These are phyloP conservation scores for Gomphus bonarii DNA, from an alignment of 1,284 basidiomycete species.

Conservation along the genomic window DNA sequence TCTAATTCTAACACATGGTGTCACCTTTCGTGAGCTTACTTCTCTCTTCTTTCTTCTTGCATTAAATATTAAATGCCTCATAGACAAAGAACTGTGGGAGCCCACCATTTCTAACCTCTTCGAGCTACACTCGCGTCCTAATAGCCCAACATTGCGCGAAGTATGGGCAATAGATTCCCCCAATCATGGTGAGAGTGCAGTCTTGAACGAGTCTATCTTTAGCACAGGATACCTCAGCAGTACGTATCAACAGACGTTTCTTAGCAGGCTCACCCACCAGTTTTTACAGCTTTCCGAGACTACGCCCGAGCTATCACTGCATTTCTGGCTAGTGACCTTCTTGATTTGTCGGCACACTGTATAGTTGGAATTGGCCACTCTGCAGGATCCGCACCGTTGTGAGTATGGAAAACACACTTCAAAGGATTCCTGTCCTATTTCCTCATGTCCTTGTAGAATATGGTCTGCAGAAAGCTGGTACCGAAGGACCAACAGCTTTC, in stretches of 20 bases:
- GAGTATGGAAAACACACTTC: conserved; percentile 9
- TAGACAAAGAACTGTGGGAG: conserved; percentile 48
- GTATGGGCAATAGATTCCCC: conserved; percentile 45
- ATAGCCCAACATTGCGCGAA: conserved; percentile 29
- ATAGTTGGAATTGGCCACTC: conserved; percentile 35
- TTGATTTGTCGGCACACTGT: conserved; percentile 18
- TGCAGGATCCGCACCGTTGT: conserved; percentile 34
- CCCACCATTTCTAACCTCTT: conserved; percentile 32
- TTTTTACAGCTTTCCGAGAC: conserved; percentile 2
- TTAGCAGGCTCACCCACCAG: background rate
- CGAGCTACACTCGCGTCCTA: conserved; percentile 13
- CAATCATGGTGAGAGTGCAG: conserved; percentile 41
- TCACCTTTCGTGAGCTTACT: conserved; percentile 5
- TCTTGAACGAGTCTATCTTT: conserved; percentile 27
- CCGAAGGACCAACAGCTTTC: background rate
- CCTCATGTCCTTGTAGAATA: background rate
- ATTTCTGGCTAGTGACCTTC: conserved; percentile 3
- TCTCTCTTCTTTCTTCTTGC: background rate
- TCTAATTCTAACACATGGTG: conserved; percentile 8
- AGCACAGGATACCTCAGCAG: conserved; percentile 20
- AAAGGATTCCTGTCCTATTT: background rate
- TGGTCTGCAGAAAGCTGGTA: conserved; percentile 8
- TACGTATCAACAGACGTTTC: background rate
- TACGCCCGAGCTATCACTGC: conserved; percentile 2
- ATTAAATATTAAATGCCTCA: background rate